Evolutionary conservation across 2,329 filamentous ascomycete species (phyloP).

Genomic region (Claviceps pusilla): DNA sequence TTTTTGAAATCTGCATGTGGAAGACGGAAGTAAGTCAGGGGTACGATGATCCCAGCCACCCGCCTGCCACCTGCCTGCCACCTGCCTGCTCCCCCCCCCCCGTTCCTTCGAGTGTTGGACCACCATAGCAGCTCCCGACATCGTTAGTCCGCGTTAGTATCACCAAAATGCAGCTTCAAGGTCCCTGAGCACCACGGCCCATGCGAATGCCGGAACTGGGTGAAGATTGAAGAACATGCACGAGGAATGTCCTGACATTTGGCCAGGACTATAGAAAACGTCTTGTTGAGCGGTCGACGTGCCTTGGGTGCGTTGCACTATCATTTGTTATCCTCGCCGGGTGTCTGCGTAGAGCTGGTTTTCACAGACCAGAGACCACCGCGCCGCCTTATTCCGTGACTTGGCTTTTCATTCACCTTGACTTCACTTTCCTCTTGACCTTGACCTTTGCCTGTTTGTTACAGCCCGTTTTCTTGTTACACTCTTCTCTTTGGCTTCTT

Average conservation of each 20-base stretch:
- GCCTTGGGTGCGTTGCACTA: slow-evolving; percentile 5
- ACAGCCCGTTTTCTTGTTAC: not conserved
- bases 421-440: not conserved
- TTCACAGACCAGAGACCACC: not conserved
- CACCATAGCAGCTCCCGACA: not conserved
- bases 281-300: not conserved
- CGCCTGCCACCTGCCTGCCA: not conserved
- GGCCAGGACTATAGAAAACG: no score
- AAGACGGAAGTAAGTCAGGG: no score
- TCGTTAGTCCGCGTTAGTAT: slow-evolving; percentile 1
- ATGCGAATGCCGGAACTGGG: not conserved
- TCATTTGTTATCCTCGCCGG: slow-evolving; percentile 12
- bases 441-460: not conserved
- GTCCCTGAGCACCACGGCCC: not conserved
- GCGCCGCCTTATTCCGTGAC: not conserved
- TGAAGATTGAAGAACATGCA: not conserved
- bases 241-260: not conserved
- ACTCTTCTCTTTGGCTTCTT: not conserved
- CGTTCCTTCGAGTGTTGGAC: no score
- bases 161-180: not conserved
- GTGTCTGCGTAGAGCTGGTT: slow-evolving; percentile 14
- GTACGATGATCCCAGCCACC: not conserved
- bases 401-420: not conserved
- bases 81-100: not conserved
- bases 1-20: no score